Base-by-base conservation (phyloP, 495 filamentous ascomycete species). In the Aspergillus ellipticus region DNA sequence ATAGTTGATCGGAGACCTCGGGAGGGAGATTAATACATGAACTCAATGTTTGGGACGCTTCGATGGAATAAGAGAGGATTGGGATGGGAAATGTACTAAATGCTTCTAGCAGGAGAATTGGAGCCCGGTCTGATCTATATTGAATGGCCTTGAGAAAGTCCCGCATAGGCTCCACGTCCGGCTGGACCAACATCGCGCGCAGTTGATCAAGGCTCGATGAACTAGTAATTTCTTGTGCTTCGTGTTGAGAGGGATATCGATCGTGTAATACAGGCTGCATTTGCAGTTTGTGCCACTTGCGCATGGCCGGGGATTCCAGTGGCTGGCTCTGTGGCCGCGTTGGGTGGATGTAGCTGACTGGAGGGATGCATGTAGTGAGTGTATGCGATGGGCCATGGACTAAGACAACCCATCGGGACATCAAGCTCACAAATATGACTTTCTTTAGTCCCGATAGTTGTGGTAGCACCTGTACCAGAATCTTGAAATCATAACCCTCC, bases 221-320 rank as follows among this genome's bases (percentile, higher is more conserved):
- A 42, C 20, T 26, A n/a, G n/a, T 22, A 24, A 21, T 39, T 20
- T 5, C 6, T 52, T 2, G 4, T 16, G 20, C 19, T 31, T 31
- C 10, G n/a, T 31, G 28, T 31, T 31, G 28, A 31, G 28, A 31
- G 10, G 5, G 10, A 10, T 10, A 5, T 31, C 28, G 10, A 5
- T 31, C 28, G 9, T 33, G n/a, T 20, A 52, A 41, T 10, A 6
- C 6, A 21, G n/a, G n/a, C 19, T 22, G n/a, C n/a, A n/a, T n/a
- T n/a, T n/a, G n/a, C 15, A 26, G 33, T 24, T 3, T 19, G 17
- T 39, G 16, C 49, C 49, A 52, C 13, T 52, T 9, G 13, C 49
- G 49, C 49, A 52, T 52, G 33, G 49, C 49, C 10, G 49, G 49
- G 22, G 49, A 52, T 41, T 41, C 31, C 10, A 52, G 24, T 6